A percentile compares a stretch with the other conserved stretches of the same genome.
Conservation (phyloP, 2,329 filamentous ascomycete species). For the Calonectria leucothoes region DNA sequence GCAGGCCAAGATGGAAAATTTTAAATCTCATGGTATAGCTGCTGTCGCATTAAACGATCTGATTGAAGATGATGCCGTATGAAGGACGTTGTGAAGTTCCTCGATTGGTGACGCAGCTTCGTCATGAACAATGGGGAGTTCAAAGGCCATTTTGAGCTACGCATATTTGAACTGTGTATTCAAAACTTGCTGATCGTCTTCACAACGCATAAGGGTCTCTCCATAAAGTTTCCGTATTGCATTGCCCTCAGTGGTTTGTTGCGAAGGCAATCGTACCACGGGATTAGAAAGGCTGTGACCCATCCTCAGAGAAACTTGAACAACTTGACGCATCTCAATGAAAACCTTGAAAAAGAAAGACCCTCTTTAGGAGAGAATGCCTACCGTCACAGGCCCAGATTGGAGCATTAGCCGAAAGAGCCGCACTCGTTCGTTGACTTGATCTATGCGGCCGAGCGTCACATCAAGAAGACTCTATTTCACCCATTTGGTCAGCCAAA, state of each 20-base stretch:
- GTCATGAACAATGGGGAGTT: background rate
- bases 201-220: background rate
- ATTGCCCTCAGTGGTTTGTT: background rate
- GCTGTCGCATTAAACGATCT: background rate
- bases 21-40: background rate
- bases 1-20: background rate
- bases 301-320: background rate
- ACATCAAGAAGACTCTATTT: conserved; percentile 68
- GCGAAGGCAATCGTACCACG: background rate
- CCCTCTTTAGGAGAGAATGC: background rate
- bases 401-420: conserved; percentile 74
- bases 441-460: conserved; percentile 68
- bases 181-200: background rate
- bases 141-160: background rate
- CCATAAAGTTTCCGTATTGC: background rate
- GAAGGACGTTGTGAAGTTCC: background rate
- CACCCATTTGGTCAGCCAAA: background rate
- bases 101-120: background rate
- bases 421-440: conserved; percentile 75
- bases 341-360: background rate
- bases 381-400: conserved; percentile 60
- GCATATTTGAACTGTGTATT: background rate
- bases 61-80: background rate
- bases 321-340: background rate
- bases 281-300: background rate